Evolutionary conservation across 1,284 basidiomycete genomes (phyloP), one percentile per base, ranked within the genome.

Genomic region (Apiotrichum akiyoshidainum): DNA sequence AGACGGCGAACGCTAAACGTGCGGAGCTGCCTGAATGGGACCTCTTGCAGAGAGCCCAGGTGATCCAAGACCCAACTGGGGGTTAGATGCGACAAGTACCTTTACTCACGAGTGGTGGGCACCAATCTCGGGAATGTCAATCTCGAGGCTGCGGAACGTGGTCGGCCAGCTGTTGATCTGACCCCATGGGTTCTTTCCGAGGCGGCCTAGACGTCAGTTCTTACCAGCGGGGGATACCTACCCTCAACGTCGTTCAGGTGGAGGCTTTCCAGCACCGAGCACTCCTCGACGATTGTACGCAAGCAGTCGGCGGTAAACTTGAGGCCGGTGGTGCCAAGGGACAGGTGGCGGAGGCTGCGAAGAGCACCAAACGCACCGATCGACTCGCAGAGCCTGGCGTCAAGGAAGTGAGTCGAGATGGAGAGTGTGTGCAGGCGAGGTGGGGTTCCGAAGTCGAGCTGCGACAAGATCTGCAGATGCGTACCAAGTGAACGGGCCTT

Each of bases 171-270:
- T 16, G 10, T 59, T 58, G 45, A 72, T 67, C 54, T 31, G 35
- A 0, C 46, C 49, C 70, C 70, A 72, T 1, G 69, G 66, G 52
- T 66, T 64, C 54, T 68, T 68, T 41, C 65, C 66, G 11, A 72
- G 57, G 12, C 68, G 69, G 42, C 70, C 68, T 71, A 44, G 26
- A 5, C 34, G 55, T 61, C 39, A 52, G 42, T 14, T 16, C 2
- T 21, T 19, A 19, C 39, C 6, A 7, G 22, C 5, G 17, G 12
- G 5, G 22, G 17, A 1, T 13, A 57, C 60, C 33, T 51, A 66
- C 69, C 69, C 54, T 70, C 67, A 7, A 70, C 54, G 21, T 66
- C 65, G 37, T 59, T 54, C 21, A 72, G 54, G 8, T 39, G 42
- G 31, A 72, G 46, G 8, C 55, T 60, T 51, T 65, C 54, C 17